These are phyloP conservation scores for Fusarium sp. DNA, from an alignment of 2,329 filamentous ascomycete species.

Conservation along the genomic window DNA sequence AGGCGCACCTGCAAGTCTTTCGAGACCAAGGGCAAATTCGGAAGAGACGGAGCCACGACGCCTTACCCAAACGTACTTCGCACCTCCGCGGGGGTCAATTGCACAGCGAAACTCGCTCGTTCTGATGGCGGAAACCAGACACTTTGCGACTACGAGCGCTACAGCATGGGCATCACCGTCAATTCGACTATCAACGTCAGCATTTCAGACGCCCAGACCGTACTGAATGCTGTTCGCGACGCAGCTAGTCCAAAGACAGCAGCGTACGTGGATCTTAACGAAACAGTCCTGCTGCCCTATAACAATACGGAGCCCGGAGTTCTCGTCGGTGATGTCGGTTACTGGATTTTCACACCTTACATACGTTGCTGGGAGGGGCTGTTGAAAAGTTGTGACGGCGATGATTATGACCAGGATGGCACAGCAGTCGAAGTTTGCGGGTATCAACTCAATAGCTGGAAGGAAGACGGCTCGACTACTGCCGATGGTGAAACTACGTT, in stretches of 20 bases:
- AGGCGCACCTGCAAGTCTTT: too few relatives aligned
- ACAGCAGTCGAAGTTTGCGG: background rate
- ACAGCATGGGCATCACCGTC: background rate
- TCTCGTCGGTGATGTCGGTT: background rate
- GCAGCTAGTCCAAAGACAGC: background rate
- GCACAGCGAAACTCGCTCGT: too few relatives aligned
- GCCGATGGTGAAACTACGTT: too few relatives aligned
- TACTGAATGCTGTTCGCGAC: background rate
- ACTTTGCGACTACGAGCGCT: background rate
- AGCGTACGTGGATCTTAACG: background rate
- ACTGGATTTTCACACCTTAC: background rate
- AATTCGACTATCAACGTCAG: constrained; percentile 6
- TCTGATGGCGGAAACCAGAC: too few relatives aligned
- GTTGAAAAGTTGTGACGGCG: background rate
- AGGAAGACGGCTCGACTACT: too few relatives aligned
- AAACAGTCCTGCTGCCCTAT: background rate
- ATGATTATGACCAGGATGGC: background rate
- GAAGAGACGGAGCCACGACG: too few relatives aligned
- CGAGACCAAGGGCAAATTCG: too few relatives aligned
- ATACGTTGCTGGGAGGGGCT: constrained; percentile 2
- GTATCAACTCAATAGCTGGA: background rate
- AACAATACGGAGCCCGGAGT: background rate
- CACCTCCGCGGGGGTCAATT: too few relatives aligned
- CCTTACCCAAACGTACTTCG: too few relatives aligned
- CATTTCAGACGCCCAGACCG: background rate